phyloP scores from a whole-genome alignment of 495 filamentous ascomycete species.

The Aspergillus bridgeri region DNA sequence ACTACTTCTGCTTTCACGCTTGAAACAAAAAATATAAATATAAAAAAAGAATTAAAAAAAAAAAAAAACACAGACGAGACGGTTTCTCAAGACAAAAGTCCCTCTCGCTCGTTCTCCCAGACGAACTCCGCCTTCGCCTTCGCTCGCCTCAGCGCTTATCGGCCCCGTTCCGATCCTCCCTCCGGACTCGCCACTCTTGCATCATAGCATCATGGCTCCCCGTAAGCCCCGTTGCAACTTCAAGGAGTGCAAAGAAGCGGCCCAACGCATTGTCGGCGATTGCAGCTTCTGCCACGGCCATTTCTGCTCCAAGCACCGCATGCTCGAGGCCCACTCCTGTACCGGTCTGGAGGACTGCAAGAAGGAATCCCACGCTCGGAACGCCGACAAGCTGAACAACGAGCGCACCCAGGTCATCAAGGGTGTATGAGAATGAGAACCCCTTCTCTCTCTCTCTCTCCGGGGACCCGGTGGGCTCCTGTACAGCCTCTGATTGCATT shows the following conservation, averaged over 20 bases:
- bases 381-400: conserved; percentile 83
- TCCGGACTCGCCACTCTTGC: conserved; percentile 19
- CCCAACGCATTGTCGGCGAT: conserved; percentile 91
- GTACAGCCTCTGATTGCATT: background rate
- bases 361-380: conserved; percentile 88
- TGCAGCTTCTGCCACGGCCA: conserved; percentile 92
- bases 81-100: too few relatives aligned
- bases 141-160: conserved; percentile 34
- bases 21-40: too few relatives aligned
- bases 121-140: conserved; percentile 32
- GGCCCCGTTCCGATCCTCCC: conserved; percentile 11
- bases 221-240: conserved; percentile 85
- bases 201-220: conserved; percentile 52
- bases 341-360: conserved; percentile 95
- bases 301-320: conserved; percentile 89
- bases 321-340: conserved; percentile 92
- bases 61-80: background rate
- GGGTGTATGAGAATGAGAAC: conserved; percentile 58
- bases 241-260: conserved; percentile 80
- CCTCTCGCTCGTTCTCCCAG: conserved; percentile 13
- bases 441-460: too few relatives aligned
- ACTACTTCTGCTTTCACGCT: too few relatives aligned
- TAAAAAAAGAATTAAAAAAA: background rate
- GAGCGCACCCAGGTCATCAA: conserved; percentile 76
- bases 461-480: too few relatives aligned